Conservation (phyloP, 1,284 basidiomycete species). For the Trichosporon asahii region DNA sequence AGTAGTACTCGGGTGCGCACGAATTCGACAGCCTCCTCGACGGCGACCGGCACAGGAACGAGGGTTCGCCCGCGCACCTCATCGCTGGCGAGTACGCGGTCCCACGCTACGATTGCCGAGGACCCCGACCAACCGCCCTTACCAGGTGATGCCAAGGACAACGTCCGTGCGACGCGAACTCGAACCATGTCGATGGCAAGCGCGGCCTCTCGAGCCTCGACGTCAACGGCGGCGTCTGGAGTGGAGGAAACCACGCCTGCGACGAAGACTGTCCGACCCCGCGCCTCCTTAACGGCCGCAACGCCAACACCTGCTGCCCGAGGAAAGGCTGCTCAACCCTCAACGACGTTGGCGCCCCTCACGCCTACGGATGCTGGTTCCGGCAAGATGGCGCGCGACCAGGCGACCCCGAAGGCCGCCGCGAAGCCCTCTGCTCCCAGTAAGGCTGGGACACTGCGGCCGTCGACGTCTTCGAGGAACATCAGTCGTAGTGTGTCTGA, state of each 20-base stretch:
- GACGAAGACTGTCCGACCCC: not conserved
- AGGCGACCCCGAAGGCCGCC: not conserved
- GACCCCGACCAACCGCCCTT: not conserved
- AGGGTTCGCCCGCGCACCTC: not conserved
- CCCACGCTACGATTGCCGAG: constrained; percentile 4
- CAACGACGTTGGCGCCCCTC: not conserved
- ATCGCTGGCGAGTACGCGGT: not conserved
- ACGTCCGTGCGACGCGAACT: constrained; percentile 4
- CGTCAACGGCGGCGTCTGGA: constrained; percentile 10
- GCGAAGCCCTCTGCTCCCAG: not conserved
- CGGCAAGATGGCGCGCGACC: not conserved
- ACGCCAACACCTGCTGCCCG: constrained; percentile 3
- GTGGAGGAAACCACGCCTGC: not conserved
- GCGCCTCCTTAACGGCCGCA: constrained; percentile 4
- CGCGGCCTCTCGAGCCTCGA: constrained; percentile 14
- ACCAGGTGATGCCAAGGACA: not conserved
- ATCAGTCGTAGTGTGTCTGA: constrained; percentile 10
- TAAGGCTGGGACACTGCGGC: not conserved
- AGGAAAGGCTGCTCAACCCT: not conserved
- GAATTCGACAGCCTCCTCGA: not conserved
- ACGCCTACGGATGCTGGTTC: not conserved
- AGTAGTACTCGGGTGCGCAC: constrained; percentile 2
- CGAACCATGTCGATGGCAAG: constrained; percentile 19
- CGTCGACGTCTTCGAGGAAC: not conserved
- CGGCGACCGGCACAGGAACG: not conserved